Evolutionary conservation across 495 filamentous ascomycete species (phyloP).

Genomic region (Usnea hakonensis): DNA sequence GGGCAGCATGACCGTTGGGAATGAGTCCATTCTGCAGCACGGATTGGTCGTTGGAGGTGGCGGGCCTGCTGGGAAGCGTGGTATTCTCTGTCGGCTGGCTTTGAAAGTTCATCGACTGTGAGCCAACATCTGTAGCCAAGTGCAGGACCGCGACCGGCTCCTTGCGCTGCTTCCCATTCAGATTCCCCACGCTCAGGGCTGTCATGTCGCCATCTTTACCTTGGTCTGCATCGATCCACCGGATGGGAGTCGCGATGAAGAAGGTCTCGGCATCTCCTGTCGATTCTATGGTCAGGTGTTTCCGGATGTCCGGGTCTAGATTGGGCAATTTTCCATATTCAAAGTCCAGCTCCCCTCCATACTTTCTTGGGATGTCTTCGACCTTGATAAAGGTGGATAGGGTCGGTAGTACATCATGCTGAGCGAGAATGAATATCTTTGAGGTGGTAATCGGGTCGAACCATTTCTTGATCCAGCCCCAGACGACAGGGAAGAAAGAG

Average conservation of each 20-base stretch:
- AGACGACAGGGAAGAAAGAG: slow-evolving; percentile 85
- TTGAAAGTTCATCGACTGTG: slow-evolving; percentile 11
- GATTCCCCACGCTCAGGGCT: slow-evolving; percentile 17
- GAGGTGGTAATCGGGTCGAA: slow-evolving; percentile 89
- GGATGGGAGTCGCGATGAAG: slow-evolving; percentile 16
- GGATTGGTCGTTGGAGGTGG: not conserved
- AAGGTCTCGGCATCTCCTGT: slow-evolving; percentile 8
- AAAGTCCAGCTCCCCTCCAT: slow-evolving; percentile 78
- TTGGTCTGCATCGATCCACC: slow-evolving; percentile 16
- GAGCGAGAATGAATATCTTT: slow-evolving; percentile 81
- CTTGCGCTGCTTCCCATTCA: slow-evolving; percentile 16
- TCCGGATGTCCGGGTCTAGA: slow-evolving; percentile 41
- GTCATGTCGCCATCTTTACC: slow-evolving; percentile 18
- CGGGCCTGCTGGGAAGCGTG: not conserved
- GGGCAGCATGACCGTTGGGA: not conserved
- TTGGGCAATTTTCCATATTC: slow-evolving; percentile 64
- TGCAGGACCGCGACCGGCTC: slow-evolving; percentile 19
- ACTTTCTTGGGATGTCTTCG: slow-evolving; percentile 70
- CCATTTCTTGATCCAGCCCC: slow-evolving; percentile 94
- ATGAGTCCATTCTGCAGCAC: not conserved
- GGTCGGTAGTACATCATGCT: slow-evolving; percentile 61
- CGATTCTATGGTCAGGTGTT: slow-evolving; percentile 10
- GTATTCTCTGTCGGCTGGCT: slow-evolving; percentile 1
- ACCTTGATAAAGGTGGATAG: slow-evolving; percentile 74
- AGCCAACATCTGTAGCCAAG: slow-evolving; percentile 13